A percentile compares a stretch with the other conserved stretches of the same genome.
Evolutionary conservation across 164 flowering plant genomes (phyloP).

Genomic region (Vitis amurensis): DNA sequence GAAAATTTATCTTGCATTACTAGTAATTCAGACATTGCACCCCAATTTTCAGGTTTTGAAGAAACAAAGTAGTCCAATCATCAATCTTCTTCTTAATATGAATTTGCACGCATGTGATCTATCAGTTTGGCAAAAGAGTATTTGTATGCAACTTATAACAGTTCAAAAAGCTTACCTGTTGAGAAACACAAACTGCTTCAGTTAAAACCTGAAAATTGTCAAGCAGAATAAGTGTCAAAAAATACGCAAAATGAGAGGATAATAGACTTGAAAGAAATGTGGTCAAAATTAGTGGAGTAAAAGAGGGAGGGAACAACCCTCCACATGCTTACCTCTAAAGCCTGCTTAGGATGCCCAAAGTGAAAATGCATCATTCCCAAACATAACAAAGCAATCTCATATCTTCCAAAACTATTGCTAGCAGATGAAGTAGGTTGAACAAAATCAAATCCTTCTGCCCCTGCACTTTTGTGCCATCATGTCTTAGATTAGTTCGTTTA

Average conservation of each 20-base stretch:
- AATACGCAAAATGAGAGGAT: constrained; percentile 4
- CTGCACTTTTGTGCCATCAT: constrained; percentile 71
- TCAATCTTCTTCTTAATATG: too few relatives aligned
- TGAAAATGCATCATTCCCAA: constrained; percentile 92
- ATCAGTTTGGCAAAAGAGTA: too few relatives aligned
- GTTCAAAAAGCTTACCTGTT: constrained; percentile 52
- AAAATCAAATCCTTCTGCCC: constrained; percentile 81
- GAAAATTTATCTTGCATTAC: too few relatives aligned
- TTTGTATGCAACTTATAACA: too few relatives aligned
- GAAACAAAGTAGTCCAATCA: too few relatives aligned
- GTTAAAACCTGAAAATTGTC: constrained; percentile 60
- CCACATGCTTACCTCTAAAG: constrained; percentile 62
- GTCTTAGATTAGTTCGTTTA: constrained; percentile 17
- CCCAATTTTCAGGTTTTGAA: too few relatives aligned
- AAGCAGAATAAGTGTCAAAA: neutral
- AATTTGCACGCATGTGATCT: too few relatives aligned
- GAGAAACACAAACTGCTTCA: constrained; percentile 87
- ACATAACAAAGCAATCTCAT: constrained; percentile 81
- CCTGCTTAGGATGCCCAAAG: constrained; percentile 89
- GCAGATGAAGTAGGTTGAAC: constrained; percentile 48
- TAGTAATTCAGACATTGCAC: too few relatives aligned
- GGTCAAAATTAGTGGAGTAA: neutral
- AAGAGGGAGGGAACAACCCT: neutral
- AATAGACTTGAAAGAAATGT: too few relatives aligned
- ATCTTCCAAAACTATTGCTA: constrained; percentile 56